Conservation (phyloP, 768 basidiomycete species). For the Boletellus ananiceps region DNA sequence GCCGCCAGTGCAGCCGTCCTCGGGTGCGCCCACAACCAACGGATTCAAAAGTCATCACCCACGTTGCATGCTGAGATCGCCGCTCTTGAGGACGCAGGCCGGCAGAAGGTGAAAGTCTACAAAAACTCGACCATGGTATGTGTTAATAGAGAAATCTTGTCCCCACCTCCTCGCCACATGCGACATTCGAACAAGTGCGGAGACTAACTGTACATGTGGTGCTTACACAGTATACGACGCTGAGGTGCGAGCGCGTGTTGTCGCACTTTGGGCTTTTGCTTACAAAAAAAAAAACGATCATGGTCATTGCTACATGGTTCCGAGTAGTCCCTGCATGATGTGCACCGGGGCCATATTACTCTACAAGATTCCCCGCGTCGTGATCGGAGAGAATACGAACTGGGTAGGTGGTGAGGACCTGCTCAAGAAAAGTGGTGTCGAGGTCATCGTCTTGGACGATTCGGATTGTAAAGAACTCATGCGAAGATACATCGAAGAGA, state of each 20-base stretch:
- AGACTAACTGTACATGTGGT: not conserved
- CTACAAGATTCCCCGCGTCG: constrained; percentile 60
- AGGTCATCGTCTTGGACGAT: constrained; percentile 47
- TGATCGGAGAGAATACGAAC: constrained; percentile 59
- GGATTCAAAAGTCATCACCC: constrained; percentile 41
- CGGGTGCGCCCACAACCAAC: constrained; percentile 42
- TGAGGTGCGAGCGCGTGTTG: constrained; percentile 27
- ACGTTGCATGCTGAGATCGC: constrained; percentile 48
- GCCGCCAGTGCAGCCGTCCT: constrained; percentile 26
- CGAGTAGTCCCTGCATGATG: constrained; percentile 57
- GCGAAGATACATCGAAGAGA: constrained; percentile 49
- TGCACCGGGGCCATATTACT: constrained; percentile 60
- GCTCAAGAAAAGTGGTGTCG: constrained; percentile 48
- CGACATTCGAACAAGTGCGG: too few relatives aligned
- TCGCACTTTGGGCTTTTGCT: not conserved
- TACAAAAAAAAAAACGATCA: not conserved
- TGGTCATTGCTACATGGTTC: not conserved
- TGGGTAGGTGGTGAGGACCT: constrained; percentile 53
- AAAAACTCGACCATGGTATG: constrained; percentile 47
- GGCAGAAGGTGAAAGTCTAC: constrained; percentile 43
- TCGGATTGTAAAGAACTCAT: constrained; percentile 51
- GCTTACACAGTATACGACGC: constrained; percentile 33
- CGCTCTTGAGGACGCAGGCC: constrained; percentile 50
- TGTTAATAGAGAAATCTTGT: too few relatives aligned
- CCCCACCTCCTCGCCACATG: too few relatives aligned